phyloP scores from a whole-genome alignment of 2,329 filamentous ascomycete genomes.

The Elsinoe batatas region DNA sequence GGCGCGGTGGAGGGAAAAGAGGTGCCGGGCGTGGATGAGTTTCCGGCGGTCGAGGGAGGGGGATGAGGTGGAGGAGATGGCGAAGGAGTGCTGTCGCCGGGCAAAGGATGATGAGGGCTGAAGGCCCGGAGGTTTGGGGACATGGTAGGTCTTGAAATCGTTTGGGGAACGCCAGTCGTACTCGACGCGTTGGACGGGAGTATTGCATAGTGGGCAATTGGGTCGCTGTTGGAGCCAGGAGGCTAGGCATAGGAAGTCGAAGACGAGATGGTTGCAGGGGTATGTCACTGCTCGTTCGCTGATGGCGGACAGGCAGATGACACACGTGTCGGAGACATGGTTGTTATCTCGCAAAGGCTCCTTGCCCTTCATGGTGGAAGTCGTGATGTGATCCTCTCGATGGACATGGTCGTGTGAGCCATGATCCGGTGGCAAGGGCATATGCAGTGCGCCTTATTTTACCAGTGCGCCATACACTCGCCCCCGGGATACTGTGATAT shows the following conservation, averaged over 20 bases:
- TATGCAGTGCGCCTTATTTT: background rate
- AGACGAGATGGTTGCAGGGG: constrained; percentile 71
- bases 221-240: constrained; percentile 69
- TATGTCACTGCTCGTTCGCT: constrained; percentile 60
- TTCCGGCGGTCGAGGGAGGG: constrained; percentile 51
- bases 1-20: constrained; percentile 73
- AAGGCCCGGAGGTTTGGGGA: constrained; percentile 27
- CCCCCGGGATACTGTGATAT: too few relatives aligned
- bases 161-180: constrained; percentile 50
- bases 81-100: background rate
- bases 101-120: constrained; percentile 12
- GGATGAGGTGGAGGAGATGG: constrained; percentile 15
- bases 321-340: constrained; percentile 48
- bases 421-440: constrained; percentile 2
- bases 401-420: background rate
- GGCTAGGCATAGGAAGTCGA: constrained; percentile 75
- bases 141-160: constrained; percentile 49
- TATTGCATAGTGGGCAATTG: constrained; percentile 66
- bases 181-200: constrained; percentile 48
- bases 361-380: constrained; percentile 21
- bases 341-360: background rate
- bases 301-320: constrained; percentile 75
- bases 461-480: background rate
- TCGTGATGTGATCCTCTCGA: constrained; percentile 9
- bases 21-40: constrained; percentile 59